Evolutionary conservation across 2,329 filamentous ascomycete species (phyloP), one percentile per base, ranked within the genome.

Genomic region (Alternaria sp.): DNA sequence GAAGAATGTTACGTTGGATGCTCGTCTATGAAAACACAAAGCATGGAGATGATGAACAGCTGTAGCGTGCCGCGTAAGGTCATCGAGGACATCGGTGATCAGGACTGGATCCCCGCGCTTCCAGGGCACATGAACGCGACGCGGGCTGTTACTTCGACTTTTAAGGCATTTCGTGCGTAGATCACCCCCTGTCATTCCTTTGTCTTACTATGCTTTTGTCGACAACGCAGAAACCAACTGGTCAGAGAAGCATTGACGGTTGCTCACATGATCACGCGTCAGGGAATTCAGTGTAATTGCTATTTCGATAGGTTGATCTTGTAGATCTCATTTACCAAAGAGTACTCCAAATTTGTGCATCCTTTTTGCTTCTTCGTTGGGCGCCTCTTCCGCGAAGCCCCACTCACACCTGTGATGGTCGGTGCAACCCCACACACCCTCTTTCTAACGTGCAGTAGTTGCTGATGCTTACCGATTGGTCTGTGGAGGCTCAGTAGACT

Each of bases 11-110:
- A 76, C 82, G 69, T 72, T 16, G 51, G 65, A 32, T 73, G 83
- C 71, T 68, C 79, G 34, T 72, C 72, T 14, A 79, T 85, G 70
- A 81, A 78, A 48, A 80, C 79, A 58, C 82, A 84, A 75, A 70
- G 76, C 30, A 77, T 83, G 41, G 79, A 79, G 34, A 69, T 73
- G 59, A 84, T 83, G 78, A 84, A 81, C 66, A 72, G 78, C 38
- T 85, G 84, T 77, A 80, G 75, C 59, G 74, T 81, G 54, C 57
- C 74, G 43, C 81, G 82, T 61, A 79, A 81, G 66, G 82, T 84
- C 14, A 77, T 78, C 46, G 83, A 85, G 75, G 64, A 78, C 8
- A 81, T 84, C 57, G 82, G 84, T 49, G 83, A 71, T 52, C 55
- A 51, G 24, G 53, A 58, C 22, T 72, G 69, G 52, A 54, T 54